Percentiles rank a stretch among this genome's conserved stretches.
These are phyloP conservation scores for Tylopilus plumbeoviolaceoides DNA, from an alignment of 768 basidiomycete species.

Conservation along the genomic window DNA sequence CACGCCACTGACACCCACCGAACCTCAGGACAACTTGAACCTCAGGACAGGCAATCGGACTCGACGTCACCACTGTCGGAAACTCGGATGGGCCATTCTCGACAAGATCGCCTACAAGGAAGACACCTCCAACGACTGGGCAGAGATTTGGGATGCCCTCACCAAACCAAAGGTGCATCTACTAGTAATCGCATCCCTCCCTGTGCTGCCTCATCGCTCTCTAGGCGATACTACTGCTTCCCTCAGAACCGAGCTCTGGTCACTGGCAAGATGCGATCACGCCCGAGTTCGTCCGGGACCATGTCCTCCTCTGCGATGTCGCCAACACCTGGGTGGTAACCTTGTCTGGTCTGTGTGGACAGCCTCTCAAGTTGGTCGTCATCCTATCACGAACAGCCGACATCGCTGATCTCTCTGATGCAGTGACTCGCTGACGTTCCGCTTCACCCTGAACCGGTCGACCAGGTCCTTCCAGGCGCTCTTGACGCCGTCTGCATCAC, in stretches of 20 bases:
- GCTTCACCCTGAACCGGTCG: too few relatives aligned
- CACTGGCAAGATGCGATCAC: constrained; percentile 61
- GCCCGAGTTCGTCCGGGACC: constrained; percentile 79
- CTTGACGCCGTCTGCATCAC: constrained; percentile 30
- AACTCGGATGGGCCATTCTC: constrained; percentile 76
- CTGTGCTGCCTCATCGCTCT: neutral
- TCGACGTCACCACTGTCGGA: constrained; percentile 62
- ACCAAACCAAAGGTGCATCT: constrained; percentile 62
- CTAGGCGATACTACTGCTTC: constrained; percentile 81
- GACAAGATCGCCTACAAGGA: constrained; percentile 59
- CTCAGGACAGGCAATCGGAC: constrained; percentile 61
- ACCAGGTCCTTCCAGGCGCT: constrained; percentile 42
- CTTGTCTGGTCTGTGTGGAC: too few relatives aligned
- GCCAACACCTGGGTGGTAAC: too few relatives aligned
- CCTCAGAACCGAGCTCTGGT: constrained; percentile 52
- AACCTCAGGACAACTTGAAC: too few relatives aligned
- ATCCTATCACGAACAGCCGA: constrained; percentile 27
- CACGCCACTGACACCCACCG: too few relatives aligned
- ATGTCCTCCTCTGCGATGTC: constrained; percentile 62
- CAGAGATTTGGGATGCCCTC: constrained; percentile 61
- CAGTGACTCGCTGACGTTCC: constrained; percentile 37
- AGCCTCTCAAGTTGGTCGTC: constrained; percentile 49
- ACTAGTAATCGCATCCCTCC: neutral
- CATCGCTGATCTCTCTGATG: constrained; percentile 25
- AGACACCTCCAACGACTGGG: constrained; percentile 58